Conservation (phyloP, 164 flowering plant genomes). For the Vitis amurensis region DNA sequence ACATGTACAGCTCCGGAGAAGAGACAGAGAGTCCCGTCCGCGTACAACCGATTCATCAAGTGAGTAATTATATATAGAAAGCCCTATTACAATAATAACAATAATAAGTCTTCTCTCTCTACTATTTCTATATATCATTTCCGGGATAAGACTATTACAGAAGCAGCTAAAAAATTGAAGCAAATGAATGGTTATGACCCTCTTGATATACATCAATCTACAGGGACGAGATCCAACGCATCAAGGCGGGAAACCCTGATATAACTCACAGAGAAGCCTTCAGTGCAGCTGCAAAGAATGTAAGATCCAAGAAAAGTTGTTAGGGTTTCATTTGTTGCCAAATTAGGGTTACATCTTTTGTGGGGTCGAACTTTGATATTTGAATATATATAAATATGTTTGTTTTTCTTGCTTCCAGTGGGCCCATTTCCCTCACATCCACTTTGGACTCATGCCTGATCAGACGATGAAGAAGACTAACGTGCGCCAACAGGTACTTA, state of each 20-base stretch:
- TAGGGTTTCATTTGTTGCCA: constrained; percentile 2
- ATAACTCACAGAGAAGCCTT: constrained; percentile 30
- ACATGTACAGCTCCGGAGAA: constrained; percentile 65
- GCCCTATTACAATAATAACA: too few relatives aligned
- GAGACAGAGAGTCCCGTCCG: constrained; percentile 83
- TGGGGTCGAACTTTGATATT: neutral
- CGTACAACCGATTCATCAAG: constrained; percentile 79
- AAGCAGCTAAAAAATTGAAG: too few relatives aligned
- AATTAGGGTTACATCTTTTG: constrained; percentile 11
- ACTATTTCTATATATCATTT: neutral
- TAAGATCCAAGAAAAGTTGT: constrained; percentile 15
- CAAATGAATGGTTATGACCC: too few relatives aligned
- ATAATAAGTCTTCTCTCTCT: neutral
- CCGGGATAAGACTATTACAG: neutral
- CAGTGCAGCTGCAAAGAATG: constrained; percentile 40
- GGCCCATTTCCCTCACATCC: constrained; percentile 45
- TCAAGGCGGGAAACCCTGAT: constrained; percentile 27
- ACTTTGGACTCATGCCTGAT: constrained; percentile 42
- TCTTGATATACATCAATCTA: neutral
- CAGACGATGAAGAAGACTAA: constrained; percentile 61
- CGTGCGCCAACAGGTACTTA: constrained; percentile 68
- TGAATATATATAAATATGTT: neutral
- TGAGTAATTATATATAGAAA: constrained; percentile 26
- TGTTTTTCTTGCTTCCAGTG: constrained; percentile 28
- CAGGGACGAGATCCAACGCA: constrained; percentile 32